These are phyloP conservation scores for Spergularia azorica DNA, from an alignment of 179 eudicot genomes.

Conservation along the genomic window DNA sequence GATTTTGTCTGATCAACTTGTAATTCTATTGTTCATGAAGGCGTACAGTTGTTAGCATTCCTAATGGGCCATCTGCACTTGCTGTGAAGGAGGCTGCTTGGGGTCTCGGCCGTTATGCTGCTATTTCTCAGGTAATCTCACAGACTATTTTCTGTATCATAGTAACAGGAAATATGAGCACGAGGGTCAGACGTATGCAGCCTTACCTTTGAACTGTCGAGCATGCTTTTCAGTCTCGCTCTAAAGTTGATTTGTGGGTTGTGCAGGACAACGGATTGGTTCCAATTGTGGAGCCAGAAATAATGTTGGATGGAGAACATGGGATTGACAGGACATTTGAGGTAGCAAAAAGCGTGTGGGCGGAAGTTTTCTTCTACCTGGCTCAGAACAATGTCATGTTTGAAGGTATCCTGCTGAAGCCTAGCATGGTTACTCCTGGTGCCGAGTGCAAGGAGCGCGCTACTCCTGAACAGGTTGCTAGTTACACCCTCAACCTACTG, in stretches of 20 bases:
- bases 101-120: constrained; percentile 97
- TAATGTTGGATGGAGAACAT: constrained; percentile 61
- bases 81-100: constrained; percentile 96
- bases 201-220: neutral
- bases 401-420: constrained; percentile 62
- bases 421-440: constrained; percentile 74
- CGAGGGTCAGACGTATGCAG: neutral
- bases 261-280: constrained; percentile 60
- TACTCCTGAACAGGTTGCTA: constrained; percentile 48
- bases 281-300: constrained; percentile 66
- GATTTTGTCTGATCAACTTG: neutral
- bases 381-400: constrained; percentile 60
- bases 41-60: constrained; percentile 84
- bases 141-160: neutral
- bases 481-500: constrained; percentile 49
- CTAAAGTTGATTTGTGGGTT: neutral
- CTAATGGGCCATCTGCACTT: constrained; percentile 88
- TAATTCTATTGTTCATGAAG: constrained; percentile 25
- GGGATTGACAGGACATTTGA: constrained; percentile 60
- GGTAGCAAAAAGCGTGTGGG: constrained; percentile 60
- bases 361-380: constrained; percentile 60
- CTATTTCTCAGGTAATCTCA: constrained; percentile 69
- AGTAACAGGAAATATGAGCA: neutral
- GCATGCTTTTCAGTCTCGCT: neutral
- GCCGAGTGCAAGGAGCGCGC: constrained; percentile 57